A percentile compares a stretch with the other conserved stretches of the same genome.
These are phyloP conservation scores for Phytopythium boreale DNA, from an alignment of 352 stramenopile species.

Conservation along the genomic window DNA sequence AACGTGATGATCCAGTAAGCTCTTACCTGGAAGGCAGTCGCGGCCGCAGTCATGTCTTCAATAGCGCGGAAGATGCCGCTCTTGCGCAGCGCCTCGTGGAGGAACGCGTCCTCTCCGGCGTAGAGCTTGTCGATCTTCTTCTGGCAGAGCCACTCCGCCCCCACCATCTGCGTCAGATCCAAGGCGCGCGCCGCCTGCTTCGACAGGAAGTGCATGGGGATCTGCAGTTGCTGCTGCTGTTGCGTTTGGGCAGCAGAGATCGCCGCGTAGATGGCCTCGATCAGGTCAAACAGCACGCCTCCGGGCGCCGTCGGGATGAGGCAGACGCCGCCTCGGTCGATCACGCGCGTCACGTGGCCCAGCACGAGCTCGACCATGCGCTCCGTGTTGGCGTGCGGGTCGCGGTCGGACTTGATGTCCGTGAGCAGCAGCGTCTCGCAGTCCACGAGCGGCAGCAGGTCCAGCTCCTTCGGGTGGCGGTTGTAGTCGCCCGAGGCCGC, in stretches of 20 bases:
- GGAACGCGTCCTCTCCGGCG: constrained; percentile 62
- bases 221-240: constrained; percentile 23
- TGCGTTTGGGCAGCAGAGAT: constrained; percentile 41
- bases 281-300: constrained; percentile 75
- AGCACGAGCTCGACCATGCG: constrained; percentile 69
- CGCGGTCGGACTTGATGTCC: constrained; percentile 69
- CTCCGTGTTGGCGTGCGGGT: constrained; percentile 69
- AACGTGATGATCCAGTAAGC: neutral
- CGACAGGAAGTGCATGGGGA: constrained; percentile 70
- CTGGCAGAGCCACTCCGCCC: constrained; percentile 80
- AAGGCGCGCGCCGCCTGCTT: constrained; percentile 44
- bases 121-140: constrained; percentile 83
- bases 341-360: constrained; percentile 46
- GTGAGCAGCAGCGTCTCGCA: constrained; percentile 79
- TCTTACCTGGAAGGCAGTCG: constrained; percentile 52
- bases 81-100: constrained; percentile 53
- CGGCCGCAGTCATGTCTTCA: constrained; percentile 32
- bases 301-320: constrained; percentile 56
- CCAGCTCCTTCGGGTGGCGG: constrained; percentile 79
- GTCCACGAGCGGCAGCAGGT: constrained; percentile 68
- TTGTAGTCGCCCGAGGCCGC: constrained; percentile 81
- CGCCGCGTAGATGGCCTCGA: constrained; percentile 64
- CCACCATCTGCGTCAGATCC: constrained; percentile 43
- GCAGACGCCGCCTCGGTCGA: constrained; percentile 66
- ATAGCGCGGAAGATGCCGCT: constrained; percentile 51